Evolutionary conservation across 2,329 filamentous ascomycete species (phyloP).

Genomic region (Sporothrix luriei): DNA sequence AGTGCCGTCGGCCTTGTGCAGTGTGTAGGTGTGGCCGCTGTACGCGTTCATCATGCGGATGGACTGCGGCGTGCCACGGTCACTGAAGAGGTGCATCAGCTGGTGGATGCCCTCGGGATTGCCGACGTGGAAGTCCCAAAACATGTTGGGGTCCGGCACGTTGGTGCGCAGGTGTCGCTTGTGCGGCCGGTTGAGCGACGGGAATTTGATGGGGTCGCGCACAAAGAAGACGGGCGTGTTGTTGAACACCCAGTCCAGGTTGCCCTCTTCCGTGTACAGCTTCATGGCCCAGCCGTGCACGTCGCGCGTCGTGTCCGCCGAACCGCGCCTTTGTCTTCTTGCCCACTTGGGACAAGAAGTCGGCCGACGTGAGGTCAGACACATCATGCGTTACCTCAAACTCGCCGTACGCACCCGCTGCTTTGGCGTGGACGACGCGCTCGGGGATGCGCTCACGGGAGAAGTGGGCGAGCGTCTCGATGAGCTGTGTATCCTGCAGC

Average conservation of each 20-base stretch:
- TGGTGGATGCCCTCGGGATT: constrained; percentile 66
- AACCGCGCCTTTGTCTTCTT: constrained; percentile 64
- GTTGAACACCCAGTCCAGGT: constrained; percentile 72
- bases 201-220: constrained; percentile 73
- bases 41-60: constrained; percentile 70
- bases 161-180: constrained; percentile 74
- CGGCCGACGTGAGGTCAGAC: constrained; percentile 31
- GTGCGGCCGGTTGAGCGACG: constrained; percentile 75
- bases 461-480: constrained; percentile 62
- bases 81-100: constrained; percentile 67
- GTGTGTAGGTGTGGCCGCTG: constrained; percentile 68
- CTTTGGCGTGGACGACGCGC: constrained; percentile 40
- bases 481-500: constrained; percentile 66
- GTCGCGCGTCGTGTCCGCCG: constrained; percentile 76
- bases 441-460: constrained; percentile 44
- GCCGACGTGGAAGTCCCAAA: constrained; percentile 52
- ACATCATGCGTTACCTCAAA: constrained; percentile 38
- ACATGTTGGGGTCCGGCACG: constrained; percentile 68
- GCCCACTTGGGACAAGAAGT: constrained; percentile 35
- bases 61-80: constrained; percentile 66
- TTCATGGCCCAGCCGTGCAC: constrained; percentile 75
- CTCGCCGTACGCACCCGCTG: constrained; percentile 38
- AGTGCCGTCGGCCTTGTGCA: constrained; percentile 64
- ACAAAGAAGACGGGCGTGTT: constrained; percentile 77
- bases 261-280: constrained; percentile 74